Conservation (phyloP, 2,329 filamentous ascomycete species). For the Eurotiales sp. region DNA sequence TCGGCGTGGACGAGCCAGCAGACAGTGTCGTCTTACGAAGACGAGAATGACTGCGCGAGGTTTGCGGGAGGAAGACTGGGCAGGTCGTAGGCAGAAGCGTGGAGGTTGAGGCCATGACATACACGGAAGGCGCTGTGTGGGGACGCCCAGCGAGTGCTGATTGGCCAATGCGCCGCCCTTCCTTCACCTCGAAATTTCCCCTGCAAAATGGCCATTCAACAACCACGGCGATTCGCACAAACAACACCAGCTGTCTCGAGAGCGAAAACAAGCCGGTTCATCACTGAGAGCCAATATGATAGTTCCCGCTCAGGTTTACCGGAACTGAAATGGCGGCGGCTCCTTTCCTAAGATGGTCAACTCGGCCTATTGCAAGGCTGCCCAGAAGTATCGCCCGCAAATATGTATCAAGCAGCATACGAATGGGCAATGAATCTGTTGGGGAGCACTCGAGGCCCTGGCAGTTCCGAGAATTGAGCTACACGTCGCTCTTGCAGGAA, state of each 20-base stretch:
- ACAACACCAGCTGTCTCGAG: not conserved
- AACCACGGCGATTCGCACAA: too few species aligned
- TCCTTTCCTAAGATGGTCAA: constrained; percentile 8
- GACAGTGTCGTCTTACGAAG: too few species aligned
- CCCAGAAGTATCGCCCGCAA: constrained; percentile 2
- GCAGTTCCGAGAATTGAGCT: constrained; percentile 26
- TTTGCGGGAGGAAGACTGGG: not conserved
- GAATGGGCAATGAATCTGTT: not conserved
- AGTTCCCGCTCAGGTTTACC: not conserved
- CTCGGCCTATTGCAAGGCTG: constrained; percentile 9
- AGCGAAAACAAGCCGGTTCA: not conserved
- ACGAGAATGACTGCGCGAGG: not conserved
- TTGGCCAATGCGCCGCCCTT: constrained; percentile 13
- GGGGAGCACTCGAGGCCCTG: not conserved
- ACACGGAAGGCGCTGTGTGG: too few species aligned
- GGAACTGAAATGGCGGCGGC: constrained; percentile 9
- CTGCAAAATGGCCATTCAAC: not conserved
- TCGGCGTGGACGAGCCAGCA: too few species aligned
- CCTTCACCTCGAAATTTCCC: not conserved
- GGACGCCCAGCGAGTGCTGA: too few species aligned
- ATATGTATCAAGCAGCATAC: constrained; percentile 2
- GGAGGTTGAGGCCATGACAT: too few species aligned
- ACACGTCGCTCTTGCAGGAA: constrained; percentile 20
- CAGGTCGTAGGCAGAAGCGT: constrained; percentile 10
- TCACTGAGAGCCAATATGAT: not conserved